A percentile compares a stretch with the other conserved stretches of the same genome.
These are phyloP conservation scores for Amanita inopinata DNA, from an alignment of 768 basidiomycete genomes.

Conservation along the genomic window DNA sequence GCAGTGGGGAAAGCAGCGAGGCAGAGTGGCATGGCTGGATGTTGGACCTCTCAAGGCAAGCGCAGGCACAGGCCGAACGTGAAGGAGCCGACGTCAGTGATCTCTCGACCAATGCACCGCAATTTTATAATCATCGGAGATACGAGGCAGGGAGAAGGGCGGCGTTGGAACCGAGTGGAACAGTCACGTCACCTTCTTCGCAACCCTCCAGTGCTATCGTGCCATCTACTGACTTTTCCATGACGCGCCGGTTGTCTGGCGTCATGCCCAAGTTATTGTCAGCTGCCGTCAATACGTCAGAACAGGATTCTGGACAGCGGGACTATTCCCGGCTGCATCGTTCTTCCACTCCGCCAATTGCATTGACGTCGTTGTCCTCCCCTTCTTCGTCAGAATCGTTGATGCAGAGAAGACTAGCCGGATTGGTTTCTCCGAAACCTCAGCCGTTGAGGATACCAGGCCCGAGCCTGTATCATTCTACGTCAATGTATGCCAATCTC, in stretches of 20 bases:
- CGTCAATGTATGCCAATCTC: slow-evolving; percentile 14
- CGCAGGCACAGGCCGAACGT: slow-evolving; percentile 13
- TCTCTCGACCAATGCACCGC: not conserved
- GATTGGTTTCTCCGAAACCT: not conserved
- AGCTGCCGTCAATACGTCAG: too few species aligned
- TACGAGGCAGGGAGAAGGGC: not conserved
- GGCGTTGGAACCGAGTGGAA: slow-evolving; percentile 1
- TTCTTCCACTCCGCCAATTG: not conserved
- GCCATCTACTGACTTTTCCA: not conserved
- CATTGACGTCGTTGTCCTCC: not conserved
- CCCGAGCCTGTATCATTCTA: slow-evolving; percentile 11
- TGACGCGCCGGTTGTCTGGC: not conserved
- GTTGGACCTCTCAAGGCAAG: slow-evolving; percentile 32
- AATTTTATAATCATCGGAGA: not conserved
- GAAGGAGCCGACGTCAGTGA: slow-evolving; percentile 1
- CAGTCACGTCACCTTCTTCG: not conserved
- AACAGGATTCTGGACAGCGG: too few species aligned
- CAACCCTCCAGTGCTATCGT: too few species aligned
- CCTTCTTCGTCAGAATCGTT: not conserved
- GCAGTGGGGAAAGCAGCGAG: slow-evolving; percentile 29
- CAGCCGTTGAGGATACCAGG: not conserved
- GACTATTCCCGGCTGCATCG: too few species aligned
- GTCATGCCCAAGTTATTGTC: too few species aligned
- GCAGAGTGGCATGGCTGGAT: slow-evolving; percentile 55
- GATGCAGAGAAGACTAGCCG: not conserved